Evolutionary conservation across 164 flowering plant species (phyloP), one percentile per base, ranked within the genome.

Genomic region (Vitis cinerea): DNA sequence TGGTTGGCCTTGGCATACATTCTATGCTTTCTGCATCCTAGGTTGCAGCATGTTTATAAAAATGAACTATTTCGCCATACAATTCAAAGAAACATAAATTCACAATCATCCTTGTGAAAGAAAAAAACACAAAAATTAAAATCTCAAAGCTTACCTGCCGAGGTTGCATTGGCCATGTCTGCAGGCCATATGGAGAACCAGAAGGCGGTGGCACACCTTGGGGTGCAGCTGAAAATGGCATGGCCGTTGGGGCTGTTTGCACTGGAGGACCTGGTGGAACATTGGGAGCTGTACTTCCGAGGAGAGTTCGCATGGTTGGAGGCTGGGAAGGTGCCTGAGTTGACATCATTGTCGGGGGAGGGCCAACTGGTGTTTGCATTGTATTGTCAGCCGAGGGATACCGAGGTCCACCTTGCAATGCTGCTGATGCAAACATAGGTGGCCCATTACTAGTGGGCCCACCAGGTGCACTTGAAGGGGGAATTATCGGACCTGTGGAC

Each of bases 371-470:
- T 17, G 83, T 85, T 62, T 75, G 83, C 50, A 76, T 79, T 56
- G 67, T 61, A 79, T 63, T 57, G 13, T 77, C 81, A 69, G 75
- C 15, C 0, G 84, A 60, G 57, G 91, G 82, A 66, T 81, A 83
- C 5, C 77, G 84, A 8, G 84, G 82, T 3, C 79, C 85, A 61
- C 79, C 74, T 1, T 77, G 78, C 64, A 67, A 51, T 19, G 72
- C 44, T 37, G 84, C 83, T 1, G 81, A 72, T 9, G 73, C 66
- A 74, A 74, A 62, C 68, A 70, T 15, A 10, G 88, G 84, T 3
- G 93, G 96, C 14, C 97, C 97, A 80, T 90, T 91, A 61, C 80
- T 83, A 16, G 75, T 12, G 7, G 81, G 51, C 53, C 77, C 78
- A 65, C 75, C 76, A 8, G 68, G 75, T 2, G 71, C 62, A 62